Evolutionary conservation across 768 basidiomycete genomes (phyloP), one percentile per base, ranked within the genome.

Genomic region (Tulasnella sp.): DNA sequence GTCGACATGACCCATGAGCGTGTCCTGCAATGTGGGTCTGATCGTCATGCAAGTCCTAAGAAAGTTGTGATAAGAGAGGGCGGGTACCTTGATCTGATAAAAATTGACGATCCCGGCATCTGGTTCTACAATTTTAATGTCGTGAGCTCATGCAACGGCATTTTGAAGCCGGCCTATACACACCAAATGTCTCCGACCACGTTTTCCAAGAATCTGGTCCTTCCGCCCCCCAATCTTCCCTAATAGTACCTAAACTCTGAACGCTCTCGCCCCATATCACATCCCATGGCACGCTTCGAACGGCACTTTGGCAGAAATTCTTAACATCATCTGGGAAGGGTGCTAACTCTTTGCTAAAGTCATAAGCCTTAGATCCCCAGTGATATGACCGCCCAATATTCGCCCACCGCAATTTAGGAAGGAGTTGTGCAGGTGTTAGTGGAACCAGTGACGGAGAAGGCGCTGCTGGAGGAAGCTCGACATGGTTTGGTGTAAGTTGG

Each of bases 101-200:
- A 93, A 96, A 68, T 98, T 98, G 56, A 96, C 86, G 53, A 98
- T 96, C 7, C 94, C 95, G 10, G 93, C 94, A 67, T 99, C 95
- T 3, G 94, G 91, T 68, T 88, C 92, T 94, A 64, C 8, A 21
- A 49, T 29, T 47, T 61, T n/a, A 42, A 58, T 54, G 34, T 51
- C 32, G 43, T 41, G 15, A 29, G 17, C n/a, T 4, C 26, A 19
- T 42, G 10, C 17, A 45, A 13, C 44, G 5, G 26, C 10, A 15
- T 15, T 21, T 8, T n/a, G 29, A 4, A 11, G 59, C 13, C 44
- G 15, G 32, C 30, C n/a, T 17, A 13, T 4, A 64, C 70, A 53
- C 63, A 92, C 92, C 85, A 67, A 97, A 98, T 2, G 81, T 83
- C 24, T 84, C 75, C 23, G 71, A 69, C 94, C 94, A 97, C 1